Evolutionary conservation across 1,284 basidiomycete genomes (phyloP), one percentile per base, ranked within the genome.

Genomic region (Amylostereum chailletii): DNA sequence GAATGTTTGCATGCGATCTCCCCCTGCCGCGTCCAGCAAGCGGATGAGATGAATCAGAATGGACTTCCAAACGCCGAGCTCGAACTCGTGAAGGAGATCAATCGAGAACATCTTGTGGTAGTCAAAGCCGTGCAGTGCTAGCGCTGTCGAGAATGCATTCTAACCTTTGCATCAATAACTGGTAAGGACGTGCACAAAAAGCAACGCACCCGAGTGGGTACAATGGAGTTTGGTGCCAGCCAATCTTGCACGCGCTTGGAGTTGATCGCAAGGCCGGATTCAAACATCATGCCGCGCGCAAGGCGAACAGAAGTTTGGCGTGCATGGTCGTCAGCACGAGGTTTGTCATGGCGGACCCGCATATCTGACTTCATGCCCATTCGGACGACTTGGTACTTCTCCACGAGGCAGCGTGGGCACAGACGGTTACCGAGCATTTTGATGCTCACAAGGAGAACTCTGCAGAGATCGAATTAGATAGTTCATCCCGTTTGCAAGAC

Each of bases 371-470:
- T 8, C 8, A 42, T 45, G 1, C 57, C 56, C 9, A 56, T 32
- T 3, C 50, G n/a, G 2, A 3, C 34, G 4, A 65, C 47, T 2
- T 58, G 45, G n/a, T 48, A 47, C 34, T 53, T 55, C 36, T 30
- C n/a, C 0, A 60, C 51, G 0, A 56, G 51, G 51, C 68, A 71
- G 2, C 55, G 56, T 4, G 65, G 65, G 51, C 69, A 71, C 0
- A 53, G 52, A 44, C 54, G 57, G 5, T 39, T 10, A 1, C 46
- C 55, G 6, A 56, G 47, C 10, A 46, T 51, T 8, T 54, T 49
- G 7, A 60, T 53, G 1, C 40, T 46, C 0, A 58, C 52, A 9
- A 58, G 34, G 1, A 58, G 48, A 33, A 59, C 40, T 36, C 59
- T 62, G 39, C 26, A 47, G 26, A 7, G 29, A 9, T 5, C 27